A percentile compares a stretch with the other conserved stretches of the same genome.
These are phyloP conservation scores for Calonectria multiphialidica DNA, from an alignment of 2,329 filamentous ascomycete species.

Conservation along the genomic window DNA sequence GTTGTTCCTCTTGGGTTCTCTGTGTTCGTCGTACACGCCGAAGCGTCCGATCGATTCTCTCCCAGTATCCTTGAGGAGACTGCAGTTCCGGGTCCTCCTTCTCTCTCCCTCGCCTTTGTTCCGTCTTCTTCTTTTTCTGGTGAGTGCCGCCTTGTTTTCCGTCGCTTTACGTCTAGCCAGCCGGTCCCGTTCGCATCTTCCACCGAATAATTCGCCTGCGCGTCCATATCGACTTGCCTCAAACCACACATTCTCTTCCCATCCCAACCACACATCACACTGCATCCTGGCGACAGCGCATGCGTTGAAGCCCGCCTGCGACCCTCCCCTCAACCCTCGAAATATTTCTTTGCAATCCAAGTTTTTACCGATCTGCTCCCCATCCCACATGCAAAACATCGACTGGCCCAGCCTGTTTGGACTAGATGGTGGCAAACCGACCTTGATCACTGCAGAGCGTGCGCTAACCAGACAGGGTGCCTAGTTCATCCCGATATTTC, in stretches of 20 bases:
- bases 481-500: conserved; percentile 6
- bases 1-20: conserved; percentile 29
- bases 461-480: conserved; percentile 4
- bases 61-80: conserved; percentile 32
- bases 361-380: neutral
- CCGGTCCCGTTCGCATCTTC: neutral
- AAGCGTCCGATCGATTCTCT: conserved; percentile 24
- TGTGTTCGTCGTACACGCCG: conserved; percentile 20
- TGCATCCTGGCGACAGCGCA: neutral
- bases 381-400: neutral
- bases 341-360: neutral
- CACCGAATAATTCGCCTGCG: neutral
- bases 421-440: neutral
- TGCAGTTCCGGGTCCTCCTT: conserved; percentile 30
- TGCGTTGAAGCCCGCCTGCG: neutral
- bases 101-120: conserved; percentile 24
- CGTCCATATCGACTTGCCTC: neutral
- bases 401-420: neutral
- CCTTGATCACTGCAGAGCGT: too few relatives aligned
- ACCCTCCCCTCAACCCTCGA: neutral
- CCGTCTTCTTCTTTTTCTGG: conserved; percentile 35
- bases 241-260: neutral
- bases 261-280: neutral
- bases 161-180: neutral
- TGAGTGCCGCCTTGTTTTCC: conserved; percentile 26